phyloP scores from a whole-genome alignment of 768 basidiomycete species.

The Trametes maxima region DNA sequence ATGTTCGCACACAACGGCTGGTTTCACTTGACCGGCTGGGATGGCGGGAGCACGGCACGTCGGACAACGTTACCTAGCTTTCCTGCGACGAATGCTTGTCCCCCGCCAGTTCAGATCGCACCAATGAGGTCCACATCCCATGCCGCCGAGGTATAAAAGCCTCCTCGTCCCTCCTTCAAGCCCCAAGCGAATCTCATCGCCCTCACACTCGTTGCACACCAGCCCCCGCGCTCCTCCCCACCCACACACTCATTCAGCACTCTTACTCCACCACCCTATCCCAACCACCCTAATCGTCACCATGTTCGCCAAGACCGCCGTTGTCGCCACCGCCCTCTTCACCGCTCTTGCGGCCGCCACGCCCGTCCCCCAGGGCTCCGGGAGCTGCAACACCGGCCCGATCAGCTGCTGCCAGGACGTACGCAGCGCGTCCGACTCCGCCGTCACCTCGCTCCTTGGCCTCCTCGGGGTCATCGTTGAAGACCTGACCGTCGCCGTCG shows the following conservation, averaged over 20 bases:
- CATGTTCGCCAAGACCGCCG: slow-evolving; percentile 19
- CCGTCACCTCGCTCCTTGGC: not conserved
- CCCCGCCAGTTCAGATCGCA: not conserved
- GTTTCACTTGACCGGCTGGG: not conserved
- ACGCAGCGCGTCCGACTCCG: not conserved
- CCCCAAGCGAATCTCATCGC: slow-evolving; percentile 15
- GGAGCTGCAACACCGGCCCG: slow-evolving; percentile 18
- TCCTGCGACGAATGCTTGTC: slow-evolving; percentile 5
- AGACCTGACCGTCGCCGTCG: slow-evolving; percentile 24
- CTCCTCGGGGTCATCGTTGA: slow-evolving; percentile 23
- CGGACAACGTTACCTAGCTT: not conserved
- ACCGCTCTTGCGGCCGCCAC: slow-evolving; percentile 16
- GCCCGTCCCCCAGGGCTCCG: slow-evolving; percentile 12
- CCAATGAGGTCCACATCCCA: not conserved
- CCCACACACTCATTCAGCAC: slow-evolving; percentile 7
- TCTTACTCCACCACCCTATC: not conserved
- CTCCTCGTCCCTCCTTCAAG: not conserved
- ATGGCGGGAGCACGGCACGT: too few species aligned
- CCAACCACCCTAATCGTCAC: not conserved
- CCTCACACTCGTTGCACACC: slow-evolving; percentile 13
- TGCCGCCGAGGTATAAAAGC: not conserved
- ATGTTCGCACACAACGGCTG: not conserved
- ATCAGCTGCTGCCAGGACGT: slow-evolving; percentile 20
- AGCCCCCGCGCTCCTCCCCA: slow-evolving; percentile 12
- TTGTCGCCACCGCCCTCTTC: slow-evolving; percentile 17